Conservation (phyloP, 106 monocot species). For the Acorus calamus region DNA sequence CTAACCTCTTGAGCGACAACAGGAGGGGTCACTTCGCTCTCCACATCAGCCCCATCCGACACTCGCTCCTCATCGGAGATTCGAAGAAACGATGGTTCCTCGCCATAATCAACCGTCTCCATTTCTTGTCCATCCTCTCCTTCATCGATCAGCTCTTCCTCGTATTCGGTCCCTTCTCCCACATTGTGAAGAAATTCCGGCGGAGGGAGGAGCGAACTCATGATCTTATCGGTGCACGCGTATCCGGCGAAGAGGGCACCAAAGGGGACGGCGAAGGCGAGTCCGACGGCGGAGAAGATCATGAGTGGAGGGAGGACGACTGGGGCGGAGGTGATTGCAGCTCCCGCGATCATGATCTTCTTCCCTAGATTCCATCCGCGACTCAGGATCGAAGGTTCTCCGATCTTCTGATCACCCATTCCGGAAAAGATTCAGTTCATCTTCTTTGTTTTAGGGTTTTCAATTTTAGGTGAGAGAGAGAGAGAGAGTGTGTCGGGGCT, state of each 20-base stretch:
- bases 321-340: slow-evolving; percentile 34
- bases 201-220: slow-evolving; percentile 32
- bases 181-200: neutral
- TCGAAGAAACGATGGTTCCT: too few species aligned
- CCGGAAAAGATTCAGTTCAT: too few species aligned
- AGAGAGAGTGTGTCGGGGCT: too few species aligned
- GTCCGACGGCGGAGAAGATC: slow-evolving; percentile 36
- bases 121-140: neutral
- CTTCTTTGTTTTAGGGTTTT: too few species aligned
- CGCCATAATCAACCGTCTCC: neutral
- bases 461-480: too few species aligned
- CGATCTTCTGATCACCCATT: too few species aligned
- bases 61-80: too few species aligned
- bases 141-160: neutral
- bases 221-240: slow-evolving; percentile 27
- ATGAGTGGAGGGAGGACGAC: slow-evolving; percentile 36
- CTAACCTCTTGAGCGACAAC: too few species aligned
- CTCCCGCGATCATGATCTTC: slow-evolving; percentile 40
- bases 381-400: slow-evolving; percentile 1
- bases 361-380: slow-evolving; percentile 30
- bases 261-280: slow-evolving; percentile 37
- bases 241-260: slow-evolving; percentile 33
- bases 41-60: too few species aligned
- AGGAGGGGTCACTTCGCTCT: too few species aligned
- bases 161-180: neutral